Base-by-base conservation (phyloP, 148 eudicot species). In the Diospyros kaki region DNA sequence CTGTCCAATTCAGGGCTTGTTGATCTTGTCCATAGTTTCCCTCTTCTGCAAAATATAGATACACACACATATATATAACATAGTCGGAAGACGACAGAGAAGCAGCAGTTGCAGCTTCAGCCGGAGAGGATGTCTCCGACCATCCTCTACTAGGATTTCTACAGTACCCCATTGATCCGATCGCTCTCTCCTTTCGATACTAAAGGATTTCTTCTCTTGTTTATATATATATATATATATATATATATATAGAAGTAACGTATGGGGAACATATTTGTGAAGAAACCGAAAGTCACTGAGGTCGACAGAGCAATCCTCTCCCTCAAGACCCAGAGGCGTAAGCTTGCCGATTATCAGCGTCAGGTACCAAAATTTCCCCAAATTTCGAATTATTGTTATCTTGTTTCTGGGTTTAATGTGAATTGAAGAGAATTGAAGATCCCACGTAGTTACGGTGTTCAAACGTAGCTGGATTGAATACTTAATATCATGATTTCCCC, bases 251-350 rank as follows among this genome's bases (percentile, higher is more conserved):
- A 18, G 18, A 40, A 60, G 55, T 38, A 53, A 38, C 42, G 71
- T 18, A 95, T 95, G 98, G 98, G 98, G 40, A 95, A 92, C 74
- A 72, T 95, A 46, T 95, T 95, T 58, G 97, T 87, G 81, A 95
- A 89, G 80, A 95, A 92, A 73, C 97, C 98, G 58, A 95, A 92
- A 83, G 89, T 95, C 54, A 95, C 98, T 42, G 98, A 95, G 15
- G 98, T 95, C 3, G 98, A 95, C 81, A 90, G 83, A 71, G 98
- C 98, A 13, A 95, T 95, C 76, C 94, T 95, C 50, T 86, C 96
- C 77, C 96, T 95, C 54, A 95, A 95, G 73, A 95, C 98, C 50
- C 98, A 95, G 70, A 86, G 98, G 70, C 97, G 98, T 44, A 95
- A 92, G 76, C 96, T 95, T 78, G 98, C 89, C 52, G 94, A 95